phyloP scores from a whole-genome alignment of 2,329 filamentous ascomycete species.

The Plenodomus biglobosus region DNA sequence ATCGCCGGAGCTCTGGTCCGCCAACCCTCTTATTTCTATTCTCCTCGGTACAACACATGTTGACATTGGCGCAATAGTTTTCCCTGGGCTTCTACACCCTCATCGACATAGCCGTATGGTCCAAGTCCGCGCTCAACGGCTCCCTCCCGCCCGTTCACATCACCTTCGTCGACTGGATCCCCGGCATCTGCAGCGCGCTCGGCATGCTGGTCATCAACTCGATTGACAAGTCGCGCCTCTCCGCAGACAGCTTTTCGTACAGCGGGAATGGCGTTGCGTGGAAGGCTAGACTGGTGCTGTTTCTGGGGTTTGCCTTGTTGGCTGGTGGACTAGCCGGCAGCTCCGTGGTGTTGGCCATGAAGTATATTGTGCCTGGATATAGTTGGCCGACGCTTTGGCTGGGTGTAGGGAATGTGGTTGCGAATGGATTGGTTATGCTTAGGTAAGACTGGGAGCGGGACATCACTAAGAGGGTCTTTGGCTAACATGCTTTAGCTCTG shows the following conservation, averaged over 20 bases:
- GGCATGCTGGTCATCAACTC: slow-evolving; percentile 74
- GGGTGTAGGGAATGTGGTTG: slow-evolving; percentile 66
- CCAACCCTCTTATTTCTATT: not conserved
- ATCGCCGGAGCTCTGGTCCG: slow-evolving; percentile 65
- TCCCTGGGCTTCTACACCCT: slow-evolving; percentile 70
- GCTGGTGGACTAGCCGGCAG: slow-evolving; percentile 68
- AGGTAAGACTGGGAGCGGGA: slow-evolving; percentile 52
- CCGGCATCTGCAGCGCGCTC: slow-evolving; percentile 67
- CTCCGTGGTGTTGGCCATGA: slow-evolving; percentile 68
- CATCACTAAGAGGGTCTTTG: not conserved
- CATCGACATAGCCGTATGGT: slow-evolving; percentile 66
- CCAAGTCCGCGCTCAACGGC: slow-evolving; percentile 62
- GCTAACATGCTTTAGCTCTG: slow-evolving; percentile 52
- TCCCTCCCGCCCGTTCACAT: slow-evolving; percentile 59
- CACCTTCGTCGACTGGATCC: slow-evolving; percentile 73
- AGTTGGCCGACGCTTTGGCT: slow-evolving; percentile 65
- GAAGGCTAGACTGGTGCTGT: slow-evolving; percentile 69
- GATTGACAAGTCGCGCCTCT: slow-evolving; percentile 67
- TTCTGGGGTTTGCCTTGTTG: slow-evolving; percentile 69
- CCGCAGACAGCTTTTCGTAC: slow-evolving; percentile 66
- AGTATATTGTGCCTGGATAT: slow-evolving; percentile 64
- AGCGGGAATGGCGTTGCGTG: slow-evolving; percentile 67
- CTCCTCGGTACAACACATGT: not conserved
- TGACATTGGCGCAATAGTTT: slow-evolving; percentile 53
- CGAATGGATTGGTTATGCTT: slow-evolving; percentile 66